Percentiles rank a stretch among this genome's conserved stretches.
Conservation (phyloP, 768 basidiomycete species). For the Kwoniella sp. region DNA sequence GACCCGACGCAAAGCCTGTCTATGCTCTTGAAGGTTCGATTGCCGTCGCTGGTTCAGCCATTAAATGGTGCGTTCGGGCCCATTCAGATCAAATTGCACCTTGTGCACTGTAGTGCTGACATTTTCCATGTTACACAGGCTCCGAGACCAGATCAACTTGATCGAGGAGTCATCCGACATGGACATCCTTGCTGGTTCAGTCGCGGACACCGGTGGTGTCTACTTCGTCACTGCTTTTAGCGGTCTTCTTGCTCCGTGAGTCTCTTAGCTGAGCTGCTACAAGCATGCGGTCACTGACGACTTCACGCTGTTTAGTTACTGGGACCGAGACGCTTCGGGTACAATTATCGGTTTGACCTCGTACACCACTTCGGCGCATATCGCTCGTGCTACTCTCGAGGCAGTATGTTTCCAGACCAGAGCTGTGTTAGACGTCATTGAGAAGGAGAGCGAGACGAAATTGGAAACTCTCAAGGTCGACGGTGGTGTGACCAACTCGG, state of each 20-base stretch:
- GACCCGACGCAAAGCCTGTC: conserved; percentile 72
- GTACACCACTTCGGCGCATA: conserved; percentile 70
- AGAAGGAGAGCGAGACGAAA: conserved; percentile 74
- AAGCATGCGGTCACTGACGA: neutral
- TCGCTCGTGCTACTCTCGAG: conserved; percentile 91
- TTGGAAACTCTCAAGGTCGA: conserved; percentile 90
- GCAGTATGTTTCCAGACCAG: conserved; percentile 95
- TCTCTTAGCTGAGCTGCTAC: neutral
- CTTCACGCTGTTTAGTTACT: conserved; percentile 55
- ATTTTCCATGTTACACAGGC: conserved; percentile 58
- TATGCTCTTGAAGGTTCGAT: conserved; percentile 96
- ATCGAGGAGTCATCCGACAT: conserved; percentile 80
- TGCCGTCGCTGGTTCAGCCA: conserved; percentile 90
- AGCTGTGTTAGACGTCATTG: conserved; percentile 94
- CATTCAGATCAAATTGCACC: neutral
- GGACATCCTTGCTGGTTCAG: conserved; percentile 77
- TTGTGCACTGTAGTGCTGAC: neutral
- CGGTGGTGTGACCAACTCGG: conserved; percentile 60
- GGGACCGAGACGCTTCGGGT: conserved; percentile 85
- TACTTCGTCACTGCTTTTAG: conserved; percentile 98
- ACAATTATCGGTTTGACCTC: conserved; percentile 53
- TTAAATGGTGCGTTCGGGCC: conserved; percentile 70
- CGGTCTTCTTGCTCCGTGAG: conserved; percentile 89
- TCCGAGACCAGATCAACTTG: conserved; percentile 84
- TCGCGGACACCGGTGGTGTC: conserved; percentile 78